Base-by-base conservation (phyloP, 2,329 filamentous ascomycete species). In the Stagonosporopsis chrysanthemi region DNA sequence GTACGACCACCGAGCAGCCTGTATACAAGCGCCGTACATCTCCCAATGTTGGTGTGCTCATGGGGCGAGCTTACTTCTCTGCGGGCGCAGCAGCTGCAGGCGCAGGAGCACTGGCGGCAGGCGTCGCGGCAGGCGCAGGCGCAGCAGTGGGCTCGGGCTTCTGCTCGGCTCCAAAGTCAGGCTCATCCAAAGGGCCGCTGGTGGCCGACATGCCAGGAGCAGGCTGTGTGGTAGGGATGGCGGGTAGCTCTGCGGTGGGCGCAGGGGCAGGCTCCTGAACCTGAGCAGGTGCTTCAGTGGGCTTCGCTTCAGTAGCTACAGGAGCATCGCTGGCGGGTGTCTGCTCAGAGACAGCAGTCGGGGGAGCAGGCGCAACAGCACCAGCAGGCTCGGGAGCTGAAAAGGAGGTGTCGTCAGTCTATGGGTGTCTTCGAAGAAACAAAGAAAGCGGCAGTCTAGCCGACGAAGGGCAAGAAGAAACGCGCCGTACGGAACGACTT, bases 181-280 rank as follows among this genome's bases (percentile, higher is more conserved):
- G 68, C 47, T 74, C 65, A 23, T 75, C 73, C 65, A 77, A 56
- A 9, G 75, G 75, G 15, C 75, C 75, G 31, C 72, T 76, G 9
- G 75, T 77, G 12, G 75, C 75, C 33, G 72, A 76, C 75, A 77
- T 77, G 31, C 74, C 74, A 17, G 71, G 71, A 22, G 72, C 73
- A 23, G 69, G 67, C 59, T 70, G 65, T 12, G 60, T 61, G 7
- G 64, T 52, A 4, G 74, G 71, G 38, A 73, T 52, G 2, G 29
- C 42, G 22, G 56, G 56, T 11, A 54, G 42, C 4, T 51, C 45
- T 19, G 56, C 52, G 5, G 55, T 38, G 49, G 59, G 44, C n/a
- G 62, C 59, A 35, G 52, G 47, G 39, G 51, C 55, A n/a, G 48
- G 24, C 19, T 49, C 35, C n/a, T 57, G 40, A 12, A 41, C 41